Base-by-base conservation (phyloP, 345 rosid genomes). In the Raphanus raphanistrum region DNA sequence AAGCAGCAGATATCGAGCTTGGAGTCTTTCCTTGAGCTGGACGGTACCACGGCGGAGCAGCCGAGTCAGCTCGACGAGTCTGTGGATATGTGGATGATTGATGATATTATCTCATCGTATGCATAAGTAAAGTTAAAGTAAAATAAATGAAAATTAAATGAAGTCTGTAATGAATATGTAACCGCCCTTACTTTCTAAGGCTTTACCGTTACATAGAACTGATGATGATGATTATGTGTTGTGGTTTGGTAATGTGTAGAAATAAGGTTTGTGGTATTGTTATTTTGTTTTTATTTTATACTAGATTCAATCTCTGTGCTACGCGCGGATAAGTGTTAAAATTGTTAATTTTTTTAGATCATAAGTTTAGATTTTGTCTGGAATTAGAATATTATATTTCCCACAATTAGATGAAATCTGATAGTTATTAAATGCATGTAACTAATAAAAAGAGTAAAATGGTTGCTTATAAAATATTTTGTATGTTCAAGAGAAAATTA, bases 51-150 rank as follows among this genome's bases (percentile, higher is more conserved):
- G 58, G 63, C 6, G 80, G 77, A 76, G 78, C 54, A 72, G 52
- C 80, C 65, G 61, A 67, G 63, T 73, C 70, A 60, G 43, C 28
- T 70, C 66, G 67, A 70, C 12, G 89, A 58, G 58, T 38, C 45
- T 9, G 66, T 63, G 80, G 89, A 85, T 75, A 80, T 87, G 13
- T 91, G 98, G 98, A 86, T 86, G 90, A 77, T 91, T 41, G 93
- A 87, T 66, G 90, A 90, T 72, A 71, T 87, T 50, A 84, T 84
- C 74, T 71, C 86, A 5, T 38, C 71, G 52, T 74, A 54, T 58
- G 29, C 54, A 8, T 73, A 16, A 45, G 12, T 45, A 69, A 61
- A 13, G 52, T 45, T 3, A 45, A 45, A 2, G 11, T 8, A 48
- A 45, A 48, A 41, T 41, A 54, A 60, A 12, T 13, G 10, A 13